Percentiles rank a stretch among this genome's conserved stretches.
Conservation (phyloP, 2,329 filamentous ascomycete genomes). For the Aspergillus caelatus region DNA sequence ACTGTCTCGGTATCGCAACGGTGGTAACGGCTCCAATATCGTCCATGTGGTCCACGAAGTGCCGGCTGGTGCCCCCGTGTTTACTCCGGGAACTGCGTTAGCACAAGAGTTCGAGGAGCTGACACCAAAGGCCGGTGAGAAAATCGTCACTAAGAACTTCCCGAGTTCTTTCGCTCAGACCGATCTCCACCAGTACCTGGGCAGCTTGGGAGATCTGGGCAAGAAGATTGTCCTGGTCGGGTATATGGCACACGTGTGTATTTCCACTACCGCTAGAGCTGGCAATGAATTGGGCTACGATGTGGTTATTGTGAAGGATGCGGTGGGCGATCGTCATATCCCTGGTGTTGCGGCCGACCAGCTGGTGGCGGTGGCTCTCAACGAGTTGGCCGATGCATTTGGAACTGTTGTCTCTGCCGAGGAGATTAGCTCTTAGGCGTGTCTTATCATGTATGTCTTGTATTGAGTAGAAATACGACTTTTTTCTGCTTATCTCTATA, state of each 20-base stretch:
- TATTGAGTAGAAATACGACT: not conserved
- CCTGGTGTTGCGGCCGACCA: slow-evolving; percentile 59
- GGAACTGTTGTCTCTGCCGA: slow-evolving; percentile 60
- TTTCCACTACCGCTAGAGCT: slow-evolving; percentile 65
- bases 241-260: slow-evolving; percentile 60
- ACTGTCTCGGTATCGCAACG: slow-evolving; percentile 62
- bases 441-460: not conserved
- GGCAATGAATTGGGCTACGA: slow-evolving; percentile 65
- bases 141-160: slow-evolving; percentile 60
- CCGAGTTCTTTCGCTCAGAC: slow-evolving; percentile 66
- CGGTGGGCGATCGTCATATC: slow-evolving; percentile 67
- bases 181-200: slow-evolving; percentile 58
- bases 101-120: slow-evolving; percentile 65
- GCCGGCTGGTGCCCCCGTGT: slow-evolving; percentile 65
- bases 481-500: not conserved
- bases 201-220: slow-evolving; percentile 44
- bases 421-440: slow-evolving; percentile 38
- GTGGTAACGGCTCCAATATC: slow-evolving; percentile 47
- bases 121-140: slow-evolving; percentile 57
- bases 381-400: slow-evolving; percentile 66
- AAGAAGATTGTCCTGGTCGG: slow-evolving; percentile 62
- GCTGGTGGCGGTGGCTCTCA: slow-evolving; percentile 54
- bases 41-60: slow-evolving; percentile 65
- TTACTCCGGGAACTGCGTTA: slow-evolving; percentile 64
- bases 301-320: slow-evolving; percentile 63